A percentile compares a stretch with the other conserved stretches of the same genome.
phyloP scores from a whole-genome alignment of 352 stramenopile species.

The Phytophthora multivora region DNA sequence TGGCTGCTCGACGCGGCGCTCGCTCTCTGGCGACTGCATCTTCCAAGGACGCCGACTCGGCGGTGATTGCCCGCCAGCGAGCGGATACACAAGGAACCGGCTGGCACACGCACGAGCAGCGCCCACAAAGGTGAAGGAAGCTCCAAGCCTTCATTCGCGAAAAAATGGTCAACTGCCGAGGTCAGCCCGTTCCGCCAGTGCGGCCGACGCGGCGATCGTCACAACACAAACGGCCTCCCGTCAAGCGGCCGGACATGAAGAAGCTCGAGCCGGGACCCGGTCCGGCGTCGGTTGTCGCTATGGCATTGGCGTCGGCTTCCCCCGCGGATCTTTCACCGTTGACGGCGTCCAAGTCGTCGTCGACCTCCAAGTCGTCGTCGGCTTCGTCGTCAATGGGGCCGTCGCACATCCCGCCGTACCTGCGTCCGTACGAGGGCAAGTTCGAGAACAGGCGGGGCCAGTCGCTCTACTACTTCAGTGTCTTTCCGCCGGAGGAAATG shows the following conservation, averaged over 20 bases:
- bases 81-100: constrained; percentile 5
- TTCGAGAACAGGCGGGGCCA: constrained; percentile 49
- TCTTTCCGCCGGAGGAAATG: constrained; percentile 43
- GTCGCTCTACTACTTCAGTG: constrained; percentile 49
- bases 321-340: constrained; percentile 12
- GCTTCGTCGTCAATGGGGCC: constrained; percentile 17
- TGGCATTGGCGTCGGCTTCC: constrained; percentile 28
- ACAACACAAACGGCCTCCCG: constrained; percentile 4
- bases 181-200: constrained; percentile 13
- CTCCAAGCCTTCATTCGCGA: constrained; percentile 13
- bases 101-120: not conserved
- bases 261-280: constrained; percentile 16
- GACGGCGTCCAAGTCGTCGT: constrained; percentile 16
- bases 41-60: not conserved
- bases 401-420: constrained; percentile 22
- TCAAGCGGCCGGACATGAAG: constrained; percentile 6
- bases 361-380: constrained; percentile 19
- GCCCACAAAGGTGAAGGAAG: constrained; percentile 5
- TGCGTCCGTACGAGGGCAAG: constrained; percentile 37
- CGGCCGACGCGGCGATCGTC: constrained; percentile 2
- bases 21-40: constrained; percentile 24
- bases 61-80: not conserved
- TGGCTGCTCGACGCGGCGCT: constrained; percentile 12
- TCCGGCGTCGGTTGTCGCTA: constrained; percentile 24
- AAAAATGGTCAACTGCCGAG: constrained; percentile 41